These are phyloP conservation scores for Porphyrellus cyaneotinctus DNA, from an alignment of 768 basidiomycete species.

Conservation along the genomic window DNA sequence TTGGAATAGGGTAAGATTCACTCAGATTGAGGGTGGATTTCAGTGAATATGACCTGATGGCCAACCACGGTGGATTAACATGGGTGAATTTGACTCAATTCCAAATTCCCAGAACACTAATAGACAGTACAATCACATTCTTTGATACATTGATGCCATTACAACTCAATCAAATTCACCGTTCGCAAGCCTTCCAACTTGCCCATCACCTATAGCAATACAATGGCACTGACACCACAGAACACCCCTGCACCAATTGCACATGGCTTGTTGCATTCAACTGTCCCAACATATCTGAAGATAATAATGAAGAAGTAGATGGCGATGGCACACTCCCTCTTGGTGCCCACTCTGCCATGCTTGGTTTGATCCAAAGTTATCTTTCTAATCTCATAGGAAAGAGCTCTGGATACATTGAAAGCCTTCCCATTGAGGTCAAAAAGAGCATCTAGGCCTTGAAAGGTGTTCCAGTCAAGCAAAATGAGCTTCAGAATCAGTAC, in stretches of 20 bases:
- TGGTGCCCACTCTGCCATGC: constrained; percentile 59
- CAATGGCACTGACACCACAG: constrained; percentile 89
- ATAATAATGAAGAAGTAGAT: constrained; percentile 66
- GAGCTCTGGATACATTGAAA: constrained; percentile 93
- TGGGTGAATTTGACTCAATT: no score
- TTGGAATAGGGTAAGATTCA: no score
- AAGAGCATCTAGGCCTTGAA: constrained; percentile 87
- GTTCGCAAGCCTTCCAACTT: constrained; percentile 74
- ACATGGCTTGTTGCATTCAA: constrained; percentile 75
- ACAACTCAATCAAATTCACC: no score
- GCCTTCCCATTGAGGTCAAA: constrained; percentile 75
- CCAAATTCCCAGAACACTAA: no score
- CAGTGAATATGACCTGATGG: no score
- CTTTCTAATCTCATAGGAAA: constrained; percentile 82
- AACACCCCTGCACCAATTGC: constrained; percentile 91
- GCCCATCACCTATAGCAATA: constrained; percentile 54
- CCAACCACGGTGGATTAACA: no score
- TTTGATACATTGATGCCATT: no score
- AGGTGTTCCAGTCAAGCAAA: constrained; percentile 89
- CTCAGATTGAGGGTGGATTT: no score
- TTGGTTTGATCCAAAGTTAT: constrained; percentile 84
- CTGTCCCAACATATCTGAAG: constrained; percentile 87
- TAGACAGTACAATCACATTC: no score
- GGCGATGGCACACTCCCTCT: constrained; percentile 44
- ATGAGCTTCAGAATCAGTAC: constrained; percentile 84